Base-by-base conservation (phyloP, 805 yeast genomes). In the Blastobotrys parvus region DNA sequence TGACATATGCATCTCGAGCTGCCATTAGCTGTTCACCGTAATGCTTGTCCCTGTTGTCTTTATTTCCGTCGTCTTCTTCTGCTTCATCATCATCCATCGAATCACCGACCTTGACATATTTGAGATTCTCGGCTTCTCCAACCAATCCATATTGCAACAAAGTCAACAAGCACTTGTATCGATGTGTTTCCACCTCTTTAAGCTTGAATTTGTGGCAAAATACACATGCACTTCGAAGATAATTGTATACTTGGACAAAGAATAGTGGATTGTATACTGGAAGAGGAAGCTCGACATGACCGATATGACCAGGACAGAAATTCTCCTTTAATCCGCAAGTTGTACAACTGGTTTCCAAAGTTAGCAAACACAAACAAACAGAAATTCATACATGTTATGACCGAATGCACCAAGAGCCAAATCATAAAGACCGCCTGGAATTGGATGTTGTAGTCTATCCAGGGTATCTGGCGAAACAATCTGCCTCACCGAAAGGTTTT, bases 241-340 rank as follows among this genome's bases (percentile, higher is more conserved):
- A 78, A 47, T 85, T 75, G 69, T 81, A 92, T 72, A 92, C 70
- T 65, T 90, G 97, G 58, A 79, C 77, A 77, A 94, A 92, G 58
- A 94, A 92, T 54, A 92, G 67, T 16, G 99, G 97, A 61, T 87
- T 90, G 70, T 87, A 92, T 35, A 86, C 94, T 3, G 97, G 95
- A 34, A 88, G 81, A 4, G 99, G 99, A 50, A 92, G 73, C 62
- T 90, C 97, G 50, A 92, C 88, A 63, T 92, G 98, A 48, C 99
- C 99, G 63, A 88, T 87, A 63, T 92, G 99, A 38, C 99, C 99
- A 3, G 97, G 97, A 69, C 99, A 92, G 55, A 77, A 80, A 59
- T 82, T 79, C 54, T 90, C 97, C 61, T 89, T 95, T 49, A 90
- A 71, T 16, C 97, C 96, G 75, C 99, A 92, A 1, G 97, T 90